A percentile compares a stretch with the other conserved stretches of the same genome.
phyloP scores from a whole-genome alignment of 2,329 filamentous ascomycete genomes.

The Cladosporium sphaerospermum region DNA sequence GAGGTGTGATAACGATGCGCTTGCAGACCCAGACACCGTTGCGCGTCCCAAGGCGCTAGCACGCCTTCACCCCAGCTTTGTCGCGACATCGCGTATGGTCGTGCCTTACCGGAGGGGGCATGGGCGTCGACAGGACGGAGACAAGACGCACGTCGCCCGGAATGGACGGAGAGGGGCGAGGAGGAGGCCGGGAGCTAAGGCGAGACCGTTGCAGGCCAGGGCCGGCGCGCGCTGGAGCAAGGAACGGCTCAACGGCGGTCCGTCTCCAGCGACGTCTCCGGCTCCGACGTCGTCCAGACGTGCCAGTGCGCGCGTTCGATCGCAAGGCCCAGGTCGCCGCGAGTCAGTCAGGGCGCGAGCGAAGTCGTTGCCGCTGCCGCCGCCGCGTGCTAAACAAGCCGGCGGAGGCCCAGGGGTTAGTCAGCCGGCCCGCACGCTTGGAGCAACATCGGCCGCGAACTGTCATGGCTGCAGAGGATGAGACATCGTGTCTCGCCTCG shows the following conservation, averaged over 20 bases:
- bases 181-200: constrained; percentile 3
- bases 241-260: constrained; percentile 9
- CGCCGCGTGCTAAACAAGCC: too few relatives aligned
- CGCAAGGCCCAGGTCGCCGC: too few relatives aligned
- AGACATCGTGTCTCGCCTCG: not conserved
- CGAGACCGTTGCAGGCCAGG: not conserved
- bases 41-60: too few relatives aligned
- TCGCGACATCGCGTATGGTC: not conserved
- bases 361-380: too few relatives aligned
- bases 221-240: not conserved
- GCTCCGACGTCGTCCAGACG: too few relatives aligned
- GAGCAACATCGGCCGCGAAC: not conserved
- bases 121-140: not conserved
- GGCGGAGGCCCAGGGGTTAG: not conserved
- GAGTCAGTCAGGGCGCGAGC: too few relatives aligned
- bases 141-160: constrained; percentile 7
- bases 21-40: too few relatives aligned
- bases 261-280: not conserved
- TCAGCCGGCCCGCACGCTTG: not conserved
- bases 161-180: constrained; percentile 1
- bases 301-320: too few relatives aligned
- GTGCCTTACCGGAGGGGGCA: not conserved
- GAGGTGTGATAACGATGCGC: too few relatives aligned
- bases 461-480: not conserved
- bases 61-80: not conserved